Base-by-base conservation (phyloP, 2,329 filamentous ascomycete species). In the Aspergillus spinulosporus region DNA sequence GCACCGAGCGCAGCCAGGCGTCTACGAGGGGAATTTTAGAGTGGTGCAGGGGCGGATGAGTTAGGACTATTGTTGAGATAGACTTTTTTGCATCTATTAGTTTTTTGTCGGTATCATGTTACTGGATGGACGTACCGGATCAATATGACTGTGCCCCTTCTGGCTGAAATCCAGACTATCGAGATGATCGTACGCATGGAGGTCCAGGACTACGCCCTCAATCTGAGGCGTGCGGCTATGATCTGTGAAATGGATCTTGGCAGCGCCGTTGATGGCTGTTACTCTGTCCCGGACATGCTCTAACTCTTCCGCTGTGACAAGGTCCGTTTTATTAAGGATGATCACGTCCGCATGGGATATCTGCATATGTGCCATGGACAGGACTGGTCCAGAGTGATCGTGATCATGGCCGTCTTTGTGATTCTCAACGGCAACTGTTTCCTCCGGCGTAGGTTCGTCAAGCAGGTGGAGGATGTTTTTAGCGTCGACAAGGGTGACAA, bases 321-420 rank as follows among this genome's bases (percentile, higher is more conserved):
- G 80, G 69, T 99, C 94, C 2, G 87, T 82, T 73, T 99, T 99
- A 77, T 99, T 99, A 64, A 99, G 84, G 39, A 99, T 85, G 44
- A 99, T 84, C 6, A 97, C 91, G 74, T 99, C 94, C 5, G 94
- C 94, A 67, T 99, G 93, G 1, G 92, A 97, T 58, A 99, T 96
- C 68, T 99, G 94, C 47, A 97, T 82, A 73, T 99, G 94, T 0
- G 94, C 94, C 2, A 90, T 96, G 0, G 93, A 97, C 74, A 97
- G 84, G 6, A 92, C 76, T 0, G 89, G 87, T 0, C 88, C 87
- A 47, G 81, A 76, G 5, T 34, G 21, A 43, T 78, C 71, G 2
- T 54, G 71, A 21, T 43, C 40, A 43, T 28, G 15, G 7, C 12
- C 40, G 14, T 26, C 40, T 43, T 71, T 65, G 29, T 85, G 76